Conservation (phyloP, 2,329 filamentous ascomycete species). For the Colletotrichum abscissum region DNA sequence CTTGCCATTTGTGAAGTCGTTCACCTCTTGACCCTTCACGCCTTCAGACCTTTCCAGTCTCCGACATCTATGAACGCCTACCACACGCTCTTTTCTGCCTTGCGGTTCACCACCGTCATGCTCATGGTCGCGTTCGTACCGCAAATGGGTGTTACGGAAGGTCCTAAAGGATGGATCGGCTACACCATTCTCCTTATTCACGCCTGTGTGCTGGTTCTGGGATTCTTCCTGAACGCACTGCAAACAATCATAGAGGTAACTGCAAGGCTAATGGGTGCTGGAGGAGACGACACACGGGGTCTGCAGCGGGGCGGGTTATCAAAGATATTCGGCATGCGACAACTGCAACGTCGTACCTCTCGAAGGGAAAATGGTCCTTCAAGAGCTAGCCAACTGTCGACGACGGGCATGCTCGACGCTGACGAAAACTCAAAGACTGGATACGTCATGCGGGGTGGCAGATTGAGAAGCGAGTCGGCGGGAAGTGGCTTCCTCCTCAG, state of each 20-base stretch:
- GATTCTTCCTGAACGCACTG: slow-evolving; percentile 91
- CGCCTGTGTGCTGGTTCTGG: slow-evolving; percentile 85
- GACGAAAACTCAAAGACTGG: slow-evolving; percentile 74
- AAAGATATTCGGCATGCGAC: slow-evolving; percentile 92
- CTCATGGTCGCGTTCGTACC: slow-evolving; percentile 88
- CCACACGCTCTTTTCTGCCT: slow-evolving; percentile 83
- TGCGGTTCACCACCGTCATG: slow-evolving; percentile 81
- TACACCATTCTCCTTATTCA: slow-evolving; percentile 92
- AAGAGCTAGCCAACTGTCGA: slow-evolving; percentile 85
- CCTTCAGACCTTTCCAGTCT: slow-evolving; percentile 89
- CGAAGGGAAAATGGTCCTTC: slow-evolving; percentile 70
- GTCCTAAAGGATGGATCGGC: slow-evolving; percentile 92
- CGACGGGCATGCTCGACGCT: slow-evolving; percentile 80
- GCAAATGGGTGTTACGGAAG: slow-evolving; percentile 80
- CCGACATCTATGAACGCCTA: slow-evolving; percentile 98
- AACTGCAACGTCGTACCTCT: slow-evolving; percentile 79
- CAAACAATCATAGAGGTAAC: slow-evolving; percentile 92
- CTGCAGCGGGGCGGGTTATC: slow-evolving; percentile 84
- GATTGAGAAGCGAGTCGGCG: slow-evolving; percentile 70
- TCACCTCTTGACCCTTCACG: slow-evolving; percentile 85
- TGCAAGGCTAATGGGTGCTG: slow-evolving; percentile 84
- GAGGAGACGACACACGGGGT: slow-evolving; percentile 76
- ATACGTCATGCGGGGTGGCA: slow-evolving; percentile 64
- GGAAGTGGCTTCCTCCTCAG: slow-evolving; percentile 61
- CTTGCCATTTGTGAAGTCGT: slow-evolving; percentile 96